Evolutionary conservation across 371 early-diverging fungal species (phyloP), one percentile per base, ranked within the genome.

Genomic region (Pancytospora philotis): DNA sequence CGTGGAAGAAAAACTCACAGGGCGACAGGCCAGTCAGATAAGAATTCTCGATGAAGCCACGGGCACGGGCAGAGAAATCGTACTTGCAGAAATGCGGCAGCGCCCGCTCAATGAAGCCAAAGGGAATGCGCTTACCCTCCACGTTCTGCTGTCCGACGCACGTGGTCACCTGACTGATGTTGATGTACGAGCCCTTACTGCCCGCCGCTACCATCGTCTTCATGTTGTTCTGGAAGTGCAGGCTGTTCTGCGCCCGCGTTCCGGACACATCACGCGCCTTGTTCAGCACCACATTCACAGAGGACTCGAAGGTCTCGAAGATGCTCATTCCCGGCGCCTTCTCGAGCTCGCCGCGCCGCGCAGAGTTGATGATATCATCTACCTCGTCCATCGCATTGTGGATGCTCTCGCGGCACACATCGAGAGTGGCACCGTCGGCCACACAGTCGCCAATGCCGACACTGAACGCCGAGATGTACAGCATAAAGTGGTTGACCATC

Each of bases 91-190:
- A 98, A 78, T 96, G 97, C 8, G 98, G 98, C 71, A 98, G 83
- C 0, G 95, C 87, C 68, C 97, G 87, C 79, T 90, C 85, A 76
- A 86, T 85, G 85, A 95, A 95, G 1, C 96, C 95, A 74, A 90
- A 93, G 8, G 95, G 93, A 81, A 98, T 95, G 74, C 98, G 89
- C 78, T 90, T 90, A 74, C 97, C 96, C 81, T 96, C 96, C 10
- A 98, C 94, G 83, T 91, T 93, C 81, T 98, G 98, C 83, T 96
- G 98, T 45, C 98, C 98, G 48, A 98, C 94, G 87, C 92, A 92
- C 31, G 95, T 94, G 51, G 92, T 86, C 89, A 98, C 93, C 83
- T 98, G 98, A 27, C 94, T 92, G 56, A 96, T 89, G 78, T 98
- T 98, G 74, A 98, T 91, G 73, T 86, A 89, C 31, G 91, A 90